These are phyloP conservation scores for Amphicarpaea edgeworthii DNA, from an alignment of 306 rosid genomes.

Conservation along the genomic window DNA sequence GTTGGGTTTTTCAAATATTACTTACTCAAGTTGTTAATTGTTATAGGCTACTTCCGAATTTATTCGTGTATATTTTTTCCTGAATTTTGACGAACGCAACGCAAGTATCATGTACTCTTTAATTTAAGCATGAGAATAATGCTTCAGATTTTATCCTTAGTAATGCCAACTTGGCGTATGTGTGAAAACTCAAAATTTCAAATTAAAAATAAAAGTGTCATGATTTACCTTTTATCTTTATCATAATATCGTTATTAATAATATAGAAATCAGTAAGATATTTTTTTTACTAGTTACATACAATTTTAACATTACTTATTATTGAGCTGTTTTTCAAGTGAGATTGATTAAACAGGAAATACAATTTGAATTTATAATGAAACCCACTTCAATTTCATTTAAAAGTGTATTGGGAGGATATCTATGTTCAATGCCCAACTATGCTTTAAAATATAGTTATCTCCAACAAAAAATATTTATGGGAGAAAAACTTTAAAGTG, in stretches of 20 bases:
- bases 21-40: background rate
- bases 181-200: background rate
- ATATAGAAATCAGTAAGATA: background rate
- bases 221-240: background rate
- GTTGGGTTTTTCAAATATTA: background rate
- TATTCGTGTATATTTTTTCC: background rate
- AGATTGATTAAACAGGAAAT: too few species aligned
- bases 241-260: background rate
- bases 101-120: background rate
- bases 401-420: too few species aligned
- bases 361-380: too few species aligned
- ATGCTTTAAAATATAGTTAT: too few species aligned
- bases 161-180: background rate
- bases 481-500: too few species aligned
- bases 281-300: background rate
- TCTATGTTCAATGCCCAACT: too few species aligned
- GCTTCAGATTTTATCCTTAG: background rate
- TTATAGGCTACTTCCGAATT: background rate
- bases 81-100: too few species aligned
- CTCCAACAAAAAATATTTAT: too few species aligned
- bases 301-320: background rate
- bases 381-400: too few species aligned
- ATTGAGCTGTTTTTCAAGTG: background rate
- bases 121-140: conserved; percentile 5
- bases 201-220: background rate